Percentiles rank a stretch among this genome's conserved stretches.
phyloP scores from a whole-genome alignment of 495 filamentous ascomycete species.

The Xylaria acuta region DNA sequence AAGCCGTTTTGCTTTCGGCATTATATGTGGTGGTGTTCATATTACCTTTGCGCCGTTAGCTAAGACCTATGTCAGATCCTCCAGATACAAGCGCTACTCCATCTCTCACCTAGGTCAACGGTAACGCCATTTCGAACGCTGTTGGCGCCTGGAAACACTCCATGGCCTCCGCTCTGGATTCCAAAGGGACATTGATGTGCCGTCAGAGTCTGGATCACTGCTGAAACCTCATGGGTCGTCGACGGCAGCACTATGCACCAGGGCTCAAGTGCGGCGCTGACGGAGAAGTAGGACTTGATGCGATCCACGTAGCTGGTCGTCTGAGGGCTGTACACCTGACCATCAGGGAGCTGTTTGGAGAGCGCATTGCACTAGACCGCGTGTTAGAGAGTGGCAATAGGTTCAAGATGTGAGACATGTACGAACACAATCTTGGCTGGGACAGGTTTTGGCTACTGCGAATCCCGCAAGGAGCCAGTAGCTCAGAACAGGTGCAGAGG shows the following conservation, averaged over 20 bases:
- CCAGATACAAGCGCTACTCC: slow-evolving; percentile 21
- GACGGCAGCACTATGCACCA: slow-evolving; percentile 43
- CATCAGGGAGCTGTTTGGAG: not conserved
- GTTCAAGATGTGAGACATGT: not conserved
- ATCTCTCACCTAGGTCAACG: slow-evolving; percentile 42
- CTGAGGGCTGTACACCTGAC: slow-evolving; percentile 6
- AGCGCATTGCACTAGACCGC: slow-evolving; percentile 1
- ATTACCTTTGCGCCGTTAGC: slow-evolving; percentile 11
- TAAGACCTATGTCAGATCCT: not conserved
- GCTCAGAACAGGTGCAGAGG: not conserved
- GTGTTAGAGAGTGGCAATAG: not conserved
- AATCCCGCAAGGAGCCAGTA: slow-evolving; percentile 14
- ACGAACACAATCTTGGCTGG: slow-evolving; percentile 13
- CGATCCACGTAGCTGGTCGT: slow-evolving; percentile 13
- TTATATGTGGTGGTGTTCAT: slow-evolving; percentile 46
- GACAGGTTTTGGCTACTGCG: not conserved
- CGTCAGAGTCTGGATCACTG: slow-evolving; percentile 32
- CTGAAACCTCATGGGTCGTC: slow-evolving; percentile 41
- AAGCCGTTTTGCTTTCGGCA: slow-evolving; percentile 32
- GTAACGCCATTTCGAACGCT: slow-evolving; percentile 54
- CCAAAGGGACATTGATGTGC: slow-evolving; percentile 44
- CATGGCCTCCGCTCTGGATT: slow-evolving; percentile 52
- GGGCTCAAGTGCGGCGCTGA: slow-evolving; percentile 27
- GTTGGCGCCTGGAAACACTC: slow-evolving; percentile 45
- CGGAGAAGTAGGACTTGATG: slow-evolving; percentile 19